Evolutionary conservation across 1,139 yeast species (phyloP).

Genomic region (Dujonia santamariae): DNA sequence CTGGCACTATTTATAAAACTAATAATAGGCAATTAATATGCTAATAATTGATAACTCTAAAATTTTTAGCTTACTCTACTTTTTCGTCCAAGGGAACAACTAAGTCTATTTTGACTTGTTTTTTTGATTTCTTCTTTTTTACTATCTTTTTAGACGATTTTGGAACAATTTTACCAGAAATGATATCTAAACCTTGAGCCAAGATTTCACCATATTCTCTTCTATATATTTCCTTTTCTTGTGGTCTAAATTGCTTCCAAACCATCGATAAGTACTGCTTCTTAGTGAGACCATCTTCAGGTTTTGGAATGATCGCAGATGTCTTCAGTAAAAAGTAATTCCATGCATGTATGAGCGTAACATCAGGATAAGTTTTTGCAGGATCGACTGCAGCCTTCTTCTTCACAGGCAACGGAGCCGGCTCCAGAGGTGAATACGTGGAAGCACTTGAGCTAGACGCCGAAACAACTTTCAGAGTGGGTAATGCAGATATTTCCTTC

Average conservation of each 20-base stretch:
- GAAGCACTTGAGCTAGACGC: too few species aligned
- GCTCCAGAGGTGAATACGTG: too few species aligned
- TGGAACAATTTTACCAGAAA: constrained; percentile 26
- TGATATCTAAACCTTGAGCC: constrained; percentile 28
- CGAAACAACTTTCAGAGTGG: too few species aligned
- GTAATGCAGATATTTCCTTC: background rate
- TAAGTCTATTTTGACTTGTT: too few species aligned
- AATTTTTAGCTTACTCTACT: too few species aligned
- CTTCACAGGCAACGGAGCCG: too few species aligned
- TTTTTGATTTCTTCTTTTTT: too few species aligned
- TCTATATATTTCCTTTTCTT: constrained; percentile 21
- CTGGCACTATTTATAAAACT: too few species aligned
- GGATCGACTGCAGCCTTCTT: too few species aligned
- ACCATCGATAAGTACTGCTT: background rate
- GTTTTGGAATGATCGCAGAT: background rate
- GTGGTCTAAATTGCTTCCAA: constrained; percentile 27
- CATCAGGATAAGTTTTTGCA: constrained; percentile 14
- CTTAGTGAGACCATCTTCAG: constrained; percentile 3
- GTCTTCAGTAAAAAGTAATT: constrained; percentile 16
- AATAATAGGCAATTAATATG: too few species aligned
- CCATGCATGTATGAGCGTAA: constrained; percentile 25
- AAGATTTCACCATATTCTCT: constrained; percentile 27
- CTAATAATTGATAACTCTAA: too few species aligned
- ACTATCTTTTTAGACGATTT: constrained; percentile 11
- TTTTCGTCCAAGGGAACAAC: too few species aligned